These are phyloP conservation scores for Vigna radiata DNA, from an alignment of 306 rosid species.

Conservation along the genomic window DNA sequence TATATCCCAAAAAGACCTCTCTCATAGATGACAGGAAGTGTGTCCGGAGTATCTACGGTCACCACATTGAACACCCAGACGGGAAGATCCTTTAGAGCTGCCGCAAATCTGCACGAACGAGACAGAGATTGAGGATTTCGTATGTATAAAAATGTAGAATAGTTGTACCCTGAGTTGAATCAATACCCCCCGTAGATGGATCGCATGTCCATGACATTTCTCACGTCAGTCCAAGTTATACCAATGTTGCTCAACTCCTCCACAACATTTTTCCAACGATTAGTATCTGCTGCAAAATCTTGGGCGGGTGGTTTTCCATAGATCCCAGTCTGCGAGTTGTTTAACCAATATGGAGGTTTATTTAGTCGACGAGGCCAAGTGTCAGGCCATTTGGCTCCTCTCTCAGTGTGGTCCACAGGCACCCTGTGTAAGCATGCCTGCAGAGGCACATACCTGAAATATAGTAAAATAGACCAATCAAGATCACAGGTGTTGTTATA, in stretches of 20 bases:
- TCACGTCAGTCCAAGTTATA: slow-evolving; percentile 76
- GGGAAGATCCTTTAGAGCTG: slow-evolving; percentile 74
- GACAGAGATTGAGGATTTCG: background rate
- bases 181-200: slow-evolving; percentile 91
- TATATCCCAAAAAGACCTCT: slow-evolving; percentile 95
- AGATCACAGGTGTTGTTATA: slow-evolving; percentile 1
- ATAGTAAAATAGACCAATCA: slow-evolving; percentile 17
- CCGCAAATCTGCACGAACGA: slow-evolving; percentile 75
- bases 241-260: slow-evolving; percentile 70
- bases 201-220: slow-evolving; percentile 96
- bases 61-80: slow-evolving; percentile 94
- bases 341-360: slow-evolving; percentile 85
- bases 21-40: slow-evolving; percentile 89
- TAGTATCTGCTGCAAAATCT: slow-evolving; percentile 74
- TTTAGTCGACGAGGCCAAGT: slow-evolving; percentile 75
- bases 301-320: slow-evolving; percentile 89
- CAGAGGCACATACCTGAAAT: slow-evolving; percentile 83
- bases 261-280: slow-evolving; percentile 80
- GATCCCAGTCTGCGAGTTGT: slow-evolving; percentile 77
- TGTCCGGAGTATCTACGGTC: slow-evolving; percentile 79
- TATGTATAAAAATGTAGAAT: slow-evolving; percentile 23
- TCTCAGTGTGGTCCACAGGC: slow-evolving; percentile 56
- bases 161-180: slow-evolving; percentile 27
- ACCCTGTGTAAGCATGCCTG: slow-evolving; percentile 82
- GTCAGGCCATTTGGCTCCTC: slow-evolving; percentile 84